A percentile compares a stretch with the other conserved stretches of the same genome.
These are phyloP conservation scores for Ceratobasidium sp. DNA, from an alignment of 1,284 basidiomycete species.

Conservation along the genomic window DNA sequence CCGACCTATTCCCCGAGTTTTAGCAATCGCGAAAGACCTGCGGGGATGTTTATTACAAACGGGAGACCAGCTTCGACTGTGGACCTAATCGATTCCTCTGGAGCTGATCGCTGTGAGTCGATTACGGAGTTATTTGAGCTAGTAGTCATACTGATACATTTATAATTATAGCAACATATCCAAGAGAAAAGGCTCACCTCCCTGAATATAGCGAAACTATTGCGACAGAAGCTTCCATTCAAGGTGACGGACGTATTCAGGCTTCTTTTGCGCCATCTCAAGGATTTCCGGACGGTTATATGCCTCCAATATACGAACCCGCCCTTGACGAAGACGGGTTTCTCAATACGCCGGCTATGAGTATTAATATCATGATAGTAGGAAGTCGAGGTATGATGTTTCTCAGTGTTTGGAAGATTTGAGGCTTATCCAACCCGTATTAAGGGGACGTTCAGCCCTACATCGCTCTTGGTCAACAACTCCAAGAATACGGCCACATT, in stretches of 20 bases:
- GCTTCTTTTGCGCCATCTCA: not conserved
- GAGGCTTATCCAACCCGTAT: too few relatives aligned
- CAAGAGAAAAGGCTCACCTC: not conserved
- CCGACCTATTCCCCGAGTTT: not conserved
- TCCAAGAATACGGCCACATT: conserved; percentile 63
- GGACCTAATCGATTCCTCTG: not conserved
- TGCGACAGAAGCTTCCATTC: not conserved
- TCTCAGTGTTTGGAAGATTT: not conserved
- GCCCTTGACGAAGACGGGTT: not conserved
- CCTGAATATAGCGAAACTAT: not conserved
- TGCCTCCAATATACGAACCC: not conserved
- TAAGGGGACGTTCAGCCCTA: conserved; percentile 73
- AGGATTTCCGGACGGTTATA: not conserved
- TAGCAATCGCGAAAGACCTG: not conserved
- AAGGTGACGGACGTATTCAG: conserved; percentile 10
- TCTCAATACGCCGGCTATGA: conserved; percentile 54
- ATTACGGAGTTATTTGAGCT: not conserved
- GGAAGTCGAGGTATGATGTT: conserved; percentile 60
- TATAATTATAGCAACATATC: not conserved
- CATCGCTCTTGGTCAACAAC: conserved; percentile 62
- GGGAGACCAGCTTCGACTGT: too few relatives aligned
- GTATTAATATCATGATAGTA: conserved; percentile 67
- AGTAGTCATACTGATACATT: not conserved
- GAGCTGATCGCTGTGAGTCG: not conserved
- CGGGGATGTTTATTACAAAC: not conserved